Base-by-base conservation (phyloP, 164 flowering plant genomes). In the Tetracentron sinense region DNA sequence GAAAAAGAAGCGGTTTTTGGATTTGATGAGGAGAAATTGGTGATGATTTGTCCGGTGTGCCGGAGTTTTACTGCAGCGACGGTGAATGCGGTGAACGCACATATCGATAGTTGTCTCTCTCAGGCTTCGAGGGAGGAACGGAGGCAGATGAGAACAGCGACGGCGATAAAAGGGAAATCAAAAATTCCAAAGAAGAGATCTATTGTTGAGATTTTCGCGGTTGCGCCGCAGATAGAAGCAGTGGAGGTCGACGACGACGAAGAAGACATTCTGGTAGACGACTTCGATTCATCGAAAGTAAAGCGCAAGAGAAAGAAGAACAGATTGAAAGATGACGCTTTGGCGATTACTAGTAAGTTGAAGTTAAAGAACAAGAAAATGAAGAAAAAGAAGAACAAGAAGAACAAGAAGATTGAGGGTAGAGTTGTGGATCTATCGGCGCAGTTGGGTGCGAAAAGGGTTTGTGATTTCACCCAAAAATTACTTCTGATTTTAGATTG, bases 151-250 rank as follows among this genome's bases (percentile, higher is more conserved):
- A 69, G 38, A 27, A 48, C 23, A 38, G 27, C 57, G 52, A 58
- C 57, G 55, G 54, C 59, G 4, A 6, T n/a, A 25, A 75, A 62
- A 69, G 54, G 62, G 3, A 78, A 75, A 61, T 31, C 62, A 1
- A 76, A 62, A 58, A 44, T 71, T 17, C 77, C 79, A 1, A 85
- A 85, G 78, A 87, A 83, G 71, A 72, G 88, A 54, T 87, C 89
- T 0, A 85, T 87, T 56, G 69, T 76, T 6, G 92, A 87, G 72
- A 77, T 87, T 23, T 83, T 84, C 28, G 85, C 86, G 0, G 81
- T 69, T 16, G 77, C 87, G 12, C 86, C 83, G 15, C 87, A 68
- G 72, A 72, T 83, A 38, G 72, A 72, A 6, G 33, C 42, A 10
- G 27, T 51, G 4, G 65, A 54, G 28, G 60, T 52, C 17, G 63